These are phyloP conservation scores for Hibiscus mutabilis DNA, from an alignment of 345 rosid species.

Conservation along the genomic window DNA sequence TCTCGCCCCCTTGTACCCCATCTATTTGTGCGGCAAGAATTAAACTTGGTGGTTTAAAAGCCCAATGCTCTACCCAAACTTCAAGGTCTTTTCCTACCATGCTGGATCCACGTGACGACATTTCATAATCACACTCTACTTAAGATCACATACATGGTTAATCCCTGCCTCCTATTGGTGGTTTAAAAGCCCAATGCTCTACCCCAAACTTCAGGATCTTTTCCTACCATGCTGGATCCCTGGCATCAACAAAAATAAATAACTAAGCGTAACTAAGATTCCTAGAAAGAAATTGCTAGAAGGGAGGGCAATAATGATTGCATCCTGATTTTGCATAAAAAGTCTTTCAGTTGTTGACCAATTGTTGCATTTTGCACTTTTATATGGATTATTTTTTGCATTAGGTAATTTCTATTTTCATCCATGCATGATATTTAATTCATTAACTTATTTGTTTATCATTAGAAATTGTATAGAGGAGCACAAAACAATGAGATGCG, in stretches of 20 bases:
- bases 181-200: no score
- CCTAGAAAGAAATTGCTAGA: no score
- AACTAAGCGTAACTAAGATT: no score
- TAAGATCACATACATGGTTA: no score
- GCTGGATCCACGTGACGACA: neutral
- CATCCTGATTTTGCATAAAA: no score
- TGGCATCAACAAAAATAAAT: no score
- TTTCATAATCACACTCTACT: neutral
- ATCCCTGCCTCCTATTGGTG: no score
- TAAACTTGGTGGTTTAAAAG: neutral
- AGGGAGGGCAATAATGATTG: no score
- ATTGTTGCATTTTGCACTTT: neutral
- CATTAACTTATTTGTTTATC: conserved; percentile 4
- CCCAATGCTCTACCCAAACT: neutral
- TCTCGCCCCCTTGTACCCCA: neutral
- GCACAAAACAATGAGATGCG: conserved; percentile 82
- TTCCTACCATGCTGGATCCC: no score
- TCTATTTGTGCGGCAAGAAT: neutral
- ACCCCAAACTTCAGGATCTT: no score
- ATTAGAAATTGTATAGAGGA: conserved; percentile 72
- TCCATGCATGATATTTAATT: neutral
- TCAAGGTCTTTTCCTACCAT: neutral
- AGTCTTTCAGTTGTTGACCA: no score
- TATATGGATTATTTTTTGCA: neutral
- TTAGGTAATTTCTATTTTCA: neutral